These are phyloP conservation scores for Euphorbia tirucalli DNA, from an alignment of 345 rosid species.

Conservation along the genomic window DNA sequence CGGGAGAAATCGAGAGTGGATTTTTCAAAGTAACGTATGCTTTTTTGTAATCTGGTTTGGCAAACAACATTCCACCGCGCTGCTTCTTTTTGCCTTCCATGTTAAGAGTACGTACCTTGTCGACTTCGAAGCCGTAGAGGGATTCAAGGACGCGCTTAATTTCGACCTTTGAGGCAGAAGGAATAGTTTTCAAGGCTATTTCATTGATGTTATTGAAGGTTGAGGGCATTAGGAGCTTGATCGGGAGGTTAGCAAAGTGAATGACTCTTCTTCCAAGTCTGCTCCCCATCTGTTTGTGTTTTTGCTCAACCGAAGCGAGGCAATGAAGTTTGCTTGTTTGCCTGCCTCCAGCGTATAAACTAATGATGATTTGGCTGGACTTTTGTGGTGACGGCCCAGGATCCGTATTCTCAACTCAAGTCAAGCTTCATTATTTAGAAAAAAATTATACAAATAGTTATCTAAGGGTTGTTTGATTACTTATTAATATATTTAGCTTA, in stretches of 20 bases:
- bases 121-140: conserved; percentile 84
- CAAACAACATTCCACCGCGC: conserved; percentile 69
- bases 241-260: conserved; percentile 80
- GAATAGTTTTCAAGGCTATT: conserved; percentile 74
- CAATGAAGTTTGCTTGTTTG: too few relatives aligned
- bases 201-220: conserved; percentile 63
- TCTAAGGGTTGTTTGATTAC: too few relatives aligned
- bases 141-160: conserved; percentile 95
- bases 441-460: too few relatives aligned
- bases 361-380: too few relatives aligned
- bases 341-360: too few relatives aligned
- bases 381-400: too few relatives aligned
- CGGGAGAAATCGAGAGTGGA: conserved; percentile 65
- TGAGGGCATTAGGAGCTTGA: conserved; percentile 69
- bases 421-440: too few relatives aligned
- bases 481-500: too few relatives aligned
- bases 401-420: too few relatives aligned
- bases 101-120: conserved; percentile 81
- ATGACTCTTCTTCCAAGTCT: conserved; percentile 75
- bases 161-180: conserved; percentile 86
- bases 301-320: too few relatives aligned
- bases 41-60: conserved; percentile 88
- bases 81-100: conserved; percentile 94
- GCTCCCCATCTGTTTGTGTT: conserved; percentile 81
- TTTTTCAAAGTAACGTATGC: conserved; percentile 67